phyloP scores from a whole-genome alignment of 129 eudicot genomes.

The Artemisia argyi region DNA sequence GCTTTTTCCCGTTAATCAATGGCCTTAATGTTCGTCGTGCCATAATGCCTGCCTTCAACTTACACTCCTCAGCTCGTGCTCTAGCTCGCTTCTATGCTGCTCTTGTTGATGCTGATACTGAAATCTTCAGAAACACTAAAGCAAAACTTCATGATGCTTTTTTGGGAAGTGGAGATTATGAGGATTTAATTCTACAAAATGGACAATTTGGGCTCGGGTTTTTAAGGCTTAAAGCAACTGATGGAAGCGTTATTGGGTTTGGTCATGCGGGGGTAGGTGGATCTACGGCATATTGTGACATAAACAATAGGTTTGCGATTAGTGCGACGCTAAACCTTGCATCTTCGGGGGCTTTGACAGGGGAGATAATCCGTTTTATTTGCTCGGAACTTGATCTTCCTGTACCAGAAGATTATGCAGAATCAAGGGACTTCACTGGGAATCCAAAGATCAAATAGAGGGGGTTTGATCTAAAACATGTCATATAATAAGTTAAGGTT shows the following conservation, averaged over 20 bases:
- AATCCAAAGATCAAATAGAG: too few relatives aligned
- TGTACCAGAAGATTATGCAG: too few relatives aligned
- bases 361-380: too few relatives aligned
- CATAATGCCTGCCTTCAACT: constrained; percentile 91
- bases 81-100: constrained; percentile 94
- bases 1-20: constrained; percentile 68
- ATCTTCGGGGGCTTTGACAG: too few relatives aligned
- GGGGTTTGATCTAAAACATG: too few relatives aligned
- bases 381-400: too few relatives aligned
- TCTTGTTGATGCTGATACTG: constrained; percentile 25
- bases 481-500: too few relatives aligned
- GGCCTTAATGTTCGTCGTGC: constrained; percentile 77
- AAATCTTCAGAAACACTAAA: constrained; percentile 50
- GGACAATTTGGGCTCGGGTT: constrained; percentile 90
- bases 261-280: too few relatives aligned
- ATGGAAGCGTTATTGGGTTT: constrained; percentile 50
- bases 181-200: constrained; percentile 46
- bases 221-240: constrained; percentile 48
- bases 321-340: too few relatives aligned
- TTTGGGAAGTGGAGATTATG: constrained; percentile 79
- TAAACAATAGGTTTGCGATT: too few relatives aligned
- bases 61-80: constrained; percentile 96
- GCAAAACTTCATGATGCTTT: constrained; percentile 74
- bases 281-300: too few relatives aligned
- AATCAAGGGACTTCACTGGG: too few relatives aligned